A percentile compares a stretch with the other conserved stretches of the same genome.
Evolutionary conservation across 2,329 filamentous ascomycete species (phyloP).

Genomic region (Aspergillus tamarii): DNA sequence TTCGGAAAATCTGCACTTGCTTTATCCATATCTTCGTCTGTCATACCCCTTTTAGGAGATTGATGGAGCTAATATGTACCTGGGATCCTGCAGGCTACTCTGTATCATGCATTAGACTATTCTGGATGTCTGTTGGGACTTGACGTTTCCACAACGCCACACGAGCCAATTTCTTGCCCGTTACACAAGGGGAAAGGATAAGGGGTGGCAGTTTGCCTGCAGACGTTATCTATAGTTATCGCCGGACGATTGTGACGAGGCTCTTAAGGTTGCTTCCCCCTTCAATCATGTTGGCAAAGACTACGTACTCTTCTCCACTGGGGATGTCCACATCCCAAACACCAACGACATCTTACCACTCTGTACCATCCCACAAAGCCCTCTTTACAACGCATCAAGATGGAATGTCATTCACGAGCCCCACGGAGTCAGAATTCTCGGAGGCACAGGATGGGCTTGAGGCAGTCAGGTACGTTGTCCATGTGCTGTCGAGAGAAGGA

Average conservation of each 20-base stretch:
- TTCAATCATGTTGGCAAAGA: conserved; percentile 45
- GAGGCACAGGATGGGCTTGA: conserved; percentile 74
- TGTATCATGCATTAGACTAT: conserved; percentile 18
- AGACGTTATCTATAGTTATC: background rate
- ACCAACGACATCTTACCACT: conserved; percentile 37
- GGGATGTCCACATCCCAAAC: conserved; percentile 38
- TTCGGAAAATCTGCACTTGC: conserved; percentile 6
- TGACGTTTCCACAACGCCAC: conserved; percentile 3
- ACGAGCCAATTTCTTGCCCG: conserved; percentile 1
- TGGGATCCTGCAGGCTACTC: conserved; percentile 1
- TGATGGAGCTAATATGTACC: conserved; percentile 5
- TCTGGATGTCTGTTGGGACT: conserved; percentile 4
- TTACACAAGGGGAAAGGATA: background rate
- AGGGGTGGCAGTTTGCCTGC: background rate
- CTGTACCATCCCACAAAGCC: conserved; percentile 33
- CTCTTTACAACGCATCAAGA: conserved; percentile 35
- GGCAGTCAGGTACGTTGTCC: conserved; percentile 64
- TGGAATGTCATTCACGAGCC: conserved; percentile 66
- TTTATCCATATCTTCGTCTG: background rate
- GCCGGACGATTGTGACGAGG: background rate
- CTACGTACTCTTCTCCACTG: conserved; percentile 39
- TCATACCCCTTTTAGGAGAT: background rate
- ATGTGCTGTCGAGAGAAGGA: background rate
- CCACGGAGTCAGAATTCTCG: conserved; percentile 91
- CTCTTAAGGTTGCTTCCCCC: background rate